Base-by-base conservation (phyloP, 1,284 basidiomycete genomes). In the Leccinum angustisporum region DNA sequence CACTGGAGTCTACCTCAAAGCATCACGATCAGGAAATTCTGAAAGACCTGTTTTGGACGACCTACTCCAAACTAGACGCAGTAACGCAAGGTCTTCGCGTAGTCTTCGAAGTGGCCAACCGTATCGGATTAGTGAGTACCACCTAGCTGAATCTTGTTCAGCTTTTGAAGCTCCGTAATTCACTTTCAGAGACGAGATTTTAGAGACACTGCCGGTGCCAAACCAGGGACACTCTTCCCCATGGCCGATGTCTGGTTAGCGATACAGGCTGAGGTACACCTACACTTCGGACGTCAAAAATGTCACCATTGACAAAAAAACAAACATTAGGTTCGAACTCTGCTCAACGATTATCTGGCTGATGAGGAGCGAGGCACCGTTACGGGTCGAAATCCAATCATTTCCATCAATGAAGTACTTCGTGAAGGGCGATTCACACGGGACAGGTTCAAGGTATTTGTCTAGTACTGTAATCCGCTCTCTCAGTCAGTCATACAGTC, bases 31-130 rank as follows among this genome's bases (percentile, higher is more conserved):
- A 94, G 64, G 92, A 96, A 68, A 87, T 91, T n/a, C 76, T 98
- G 58, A 84, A 83, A 63, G 97, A 99, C 76, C 81, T 99, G 40
- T 98, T 99, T 76, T 99, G 97, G 96, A 98, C 97, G 4, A 76
- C 98, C 16, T 99, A 95, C 74, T 97, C 95, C 5, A 99, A 99
- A 76, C 76, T 99, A 58, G 91, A 96, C 70, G 97, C 97, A 21
- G 92, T 98, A n/a, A 83, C 93, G 38, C 96, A 99, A 75, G 94
- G 95, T 9, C 82, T 98, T 67, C 82, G 96, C 54, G 91, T 98
- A 2, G 85, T 97, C 1, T 95, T 92, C 70, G 97, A 99, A 75
- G 92, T 99, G 1, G 84, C 92, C 1, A 90, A 87, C 69, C 86
- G 94, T 63, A 94, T 97, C 63, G 90, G 91, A 67, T 90, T 90